Evolutionary conservation across 176 grass and related monocot genomes (phyloP).

Genomic region (Puccinellia tenuiflora): DNA sequence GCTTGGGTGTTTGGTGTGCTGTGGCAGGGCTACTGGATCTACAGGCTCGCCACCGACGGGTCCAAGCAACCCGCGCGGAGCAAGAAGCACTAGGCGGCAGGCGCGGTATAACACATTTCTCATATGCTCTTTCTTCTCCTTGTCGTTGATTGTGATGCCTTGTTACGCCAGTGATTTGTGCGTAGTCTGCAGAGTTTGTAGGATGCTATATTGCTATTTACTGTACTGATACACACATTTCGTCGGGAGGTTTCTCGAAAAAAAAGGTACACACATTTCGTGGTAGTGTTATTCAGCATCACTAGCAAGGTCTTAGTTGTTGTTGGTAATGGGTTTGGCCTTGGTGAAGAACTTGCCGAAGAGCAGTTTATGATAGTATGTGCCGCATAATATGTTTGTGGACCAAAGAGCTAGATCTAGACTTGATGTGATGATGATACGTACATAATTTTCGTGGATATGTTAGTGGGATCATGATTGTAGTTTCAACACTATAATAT

Average conservation of each 20-base stretch:
- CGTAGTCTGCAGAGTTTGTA: background rate
- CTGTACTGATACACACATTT: background rate
- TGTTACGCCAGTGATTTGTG: background rate
- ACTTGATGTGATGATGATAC: conserved; percentile 10
- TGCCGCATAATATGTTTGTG: background rate
- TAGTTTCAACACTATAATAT: background rate
- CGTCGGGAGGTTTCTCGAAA: too few species aligned
- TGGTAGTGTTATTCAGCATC: too few species aligned
- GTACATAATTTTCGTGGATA: conserved; percentile 7
- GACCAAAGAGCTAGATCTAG: background rate
- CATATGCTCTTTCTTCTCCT: background rate
- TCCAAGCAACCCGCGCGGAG: conserved; percentile 56
- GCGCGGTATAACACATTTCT: background rate
- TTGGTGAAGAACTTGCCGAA: background rate
- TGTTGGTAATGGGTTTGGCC: background rate
- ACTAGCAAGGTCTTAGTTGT: background rate
- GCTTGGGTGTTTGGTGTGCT: background rate
- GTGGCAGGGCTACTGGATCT: conserved; percentile 89
- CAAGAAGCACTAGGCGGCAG: conserved; percentile 52
- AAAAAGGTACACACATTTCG: background rate
- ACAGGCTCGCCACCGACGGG: conserved; percentile 70
- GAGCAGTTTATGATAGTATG: background rate
- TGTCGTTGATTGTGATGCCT: background rate
- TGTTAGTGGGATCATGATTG: conserved; percentile 17
- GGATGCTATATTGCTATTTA: background rate